Percentiles rank a stretch among this genome's conserved stretches.
Conservation (phyloP, 2,329 filamentous ascomycete genomes). For the Hymenoscyphus fructigenus region DNA sequence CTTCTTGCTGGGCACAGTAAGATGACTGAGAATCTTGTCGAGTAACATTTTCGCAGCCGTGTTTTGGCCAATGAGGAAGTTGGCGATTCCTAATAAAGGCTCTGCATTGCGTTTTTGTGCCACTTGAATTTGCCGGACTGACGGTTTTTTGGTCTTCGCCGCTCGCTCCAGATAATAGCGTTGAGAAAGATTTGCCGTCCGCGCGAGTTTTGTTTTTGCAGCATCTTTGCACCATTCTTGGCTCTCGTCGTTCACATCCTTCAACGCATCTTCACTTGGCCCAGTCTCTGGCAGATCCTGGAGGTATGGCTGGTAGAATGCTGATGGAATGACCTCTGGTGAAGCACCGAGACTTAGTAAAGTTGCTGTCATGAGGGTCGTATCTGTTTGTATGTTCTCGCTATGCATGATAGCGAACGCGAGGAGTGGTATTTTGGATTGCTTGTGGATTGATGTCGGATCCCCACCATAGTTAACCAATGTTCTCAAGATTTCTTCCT, state of each 20-base stretch:
- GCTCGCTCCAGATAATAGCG: constrained; percentile 37
- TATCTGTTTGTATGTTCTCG: constrained; percentile 29
- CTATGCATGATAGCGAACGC: constrained; percentile 36
- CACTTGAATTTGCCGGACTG: constrained; percentile 32
- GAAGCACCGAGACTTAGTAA: constrained; percentile 37
- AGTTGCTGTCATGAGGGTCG: constrained; percentile 31
- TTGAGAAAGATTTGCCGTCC: constrained; percentile 36
- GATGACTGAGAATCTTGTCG: constrained; percentile 35
- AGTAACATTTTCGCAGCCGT: constrained; percentile 31
- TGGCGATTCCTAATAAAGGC: constrained; percentile 36
- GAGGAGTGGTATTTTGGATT: constrained; percentile 33
- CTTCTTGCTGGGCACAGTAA: constrained; percentile 31
- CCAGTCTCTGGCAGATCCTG: constrained; percentile 29
- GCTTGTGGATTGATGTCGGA: constrained; percentile 20
- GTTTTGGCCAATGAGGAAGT: constrained; percentile 40
- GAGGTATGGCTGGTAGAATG: constrained; percentile 29
- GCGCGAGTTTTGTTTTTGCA: constrained; percentile 28
- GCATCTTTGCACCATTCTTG: constrained; percentile 30
- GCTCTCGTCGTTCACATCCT: constrained; percentile 18
- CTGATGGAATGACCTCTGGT: constrained; percentile 31
- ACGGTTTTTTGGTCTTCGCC: constrained; percentile 25
- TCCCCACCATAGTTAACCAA: constrained; percentile 27
- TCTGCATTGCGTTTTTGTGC: constrained; percentile 28
- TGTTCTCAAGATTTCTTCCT: constrained; percentile 29
- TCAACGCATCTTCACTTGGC: constrained; percentile 14